Evolutionary conservation across 306 rosid species (phyloP).

Genomic region (Malus fusca): DNA sequence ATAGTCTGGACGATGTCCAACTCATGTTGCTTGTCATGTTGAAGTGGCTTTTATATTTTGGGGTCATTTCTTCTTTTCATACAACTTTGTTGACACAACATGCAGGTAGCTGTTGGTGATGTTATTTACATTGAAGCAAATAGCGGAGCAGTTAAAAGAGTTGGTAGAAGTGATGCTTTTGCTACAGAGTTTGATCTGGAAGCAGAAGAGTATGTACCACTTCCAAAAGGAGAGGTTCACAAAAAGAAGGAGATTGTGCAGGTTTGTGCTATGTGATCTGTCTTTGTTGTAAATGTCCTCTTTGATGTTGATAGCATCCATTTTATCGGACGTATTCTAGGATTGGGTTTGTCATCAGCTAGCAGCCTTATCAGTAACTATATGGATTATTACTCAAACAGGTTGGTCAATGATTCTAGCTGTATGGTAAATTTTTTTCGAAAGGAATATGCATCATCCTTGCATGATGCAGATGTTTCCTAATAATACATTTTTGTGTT

Average conservation of each 20-base stretch:
- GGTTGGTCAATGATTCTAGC: neutral
- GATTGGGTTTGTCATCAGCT: neutral
- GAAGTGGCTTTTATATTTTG: neutral
- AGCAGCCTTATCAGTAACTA: neutral
- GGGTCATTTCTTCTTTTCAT: neutral
- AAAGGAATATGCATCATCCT: neutral
- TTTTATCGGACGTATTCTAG: neutral
- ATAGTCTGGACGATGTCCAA: neutral
- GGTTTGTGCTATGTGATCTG: constrained; percentile 43
- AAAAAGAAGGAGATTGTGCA: constrained; percentile 94
- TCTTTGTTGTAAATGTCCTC: neutral
- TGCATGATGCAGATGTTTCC: neutral
- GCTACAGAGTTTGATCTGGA: constrained; percentile 98
- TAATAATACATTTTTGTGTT: neutral
- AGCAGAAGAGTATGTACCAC: constrained; percentile 97
- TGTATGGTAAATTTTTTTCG: neutral
- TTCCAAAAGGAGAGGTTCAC: constrained; percentile 99
- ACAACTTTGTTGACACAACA: neutral
- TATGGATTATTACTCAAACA: neutral
- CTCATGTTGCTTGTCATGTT: neutral
- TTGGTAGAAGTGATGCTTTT: constrained; percentile 95
- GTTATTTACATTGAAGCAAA: constrained; percentile 90
- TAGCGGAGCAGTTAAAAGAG: constrained; percentile 97
- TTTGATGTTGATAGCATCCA: constrained; percentile 1
- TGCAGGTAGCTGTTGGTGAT: constrained; percentile 92